Evolutionary conservation across 139 green algal species (phyloP).

Genomic region (Volvox reticuliferus): DNA sequence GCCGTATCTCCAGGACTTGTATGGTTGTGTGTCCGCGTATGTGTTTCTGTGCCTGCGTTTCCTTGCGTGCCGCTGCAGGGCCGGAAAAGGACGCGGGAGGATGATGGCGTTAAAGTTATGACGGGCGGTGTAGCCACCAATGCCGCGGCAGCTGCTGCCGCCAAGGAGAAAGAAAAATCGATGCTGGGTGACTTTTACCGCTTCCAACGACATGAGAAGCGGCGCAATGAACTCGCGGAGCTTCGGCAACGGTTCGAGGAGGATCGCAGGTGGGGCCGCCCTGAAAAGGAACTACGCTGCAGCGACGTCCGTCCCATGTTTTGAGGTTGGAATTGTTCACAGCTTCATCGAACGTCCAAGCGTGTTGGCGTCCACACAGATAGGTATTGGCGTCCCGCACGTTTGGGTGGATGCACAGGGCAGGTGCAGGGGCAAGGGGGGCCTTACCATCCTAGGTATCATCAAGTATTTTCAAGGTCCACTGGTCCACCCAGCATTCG

Average conservation of each 20-base stretch:
- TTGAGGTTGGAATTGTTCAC: not conserved
- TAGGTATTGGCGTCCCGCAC: not conserved
- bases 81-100: slow-evolving; percentile 62
- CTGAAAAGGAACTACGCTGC: not conserved
- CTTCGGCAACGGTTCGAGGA: slow-evolving; percentile 77
- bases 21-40: too few species aligned
- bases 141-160: slow-evolving; percentile 64
- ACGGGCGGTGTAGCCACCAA: slow-evolving; percentile 68
- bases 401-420: not conserved
- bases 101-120: slow-evolving; percentile 44
- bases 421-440: not conserved
- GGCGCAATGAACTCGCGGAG: slow-evolving; percentile 74
- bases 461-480: too few species aligned
- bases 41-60: too few species aligned
- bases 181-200: slow-evolving; percentile 77
- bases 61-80: slow-evolving; percentile 45
- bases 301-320: not conserved
- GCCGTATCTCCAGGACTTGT: too few species aligned
- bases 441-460: not conserved
- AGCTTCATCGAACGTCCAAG: not conserved
- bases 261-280: slow-evolving; percentile 55
- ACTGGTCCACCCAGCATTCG: too few species aligned
- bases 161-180: not conserved
- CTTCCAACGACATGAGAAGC: slow-evolving; percentile 82
- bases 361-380: not conserved